A percentile compares a stretch with the other conserved stretches of the same genome.
Evolutionary conservation across 371 early-diverging fungal species (phyloP).

Genomic region (Rhizopus arrhizus): DNA sequence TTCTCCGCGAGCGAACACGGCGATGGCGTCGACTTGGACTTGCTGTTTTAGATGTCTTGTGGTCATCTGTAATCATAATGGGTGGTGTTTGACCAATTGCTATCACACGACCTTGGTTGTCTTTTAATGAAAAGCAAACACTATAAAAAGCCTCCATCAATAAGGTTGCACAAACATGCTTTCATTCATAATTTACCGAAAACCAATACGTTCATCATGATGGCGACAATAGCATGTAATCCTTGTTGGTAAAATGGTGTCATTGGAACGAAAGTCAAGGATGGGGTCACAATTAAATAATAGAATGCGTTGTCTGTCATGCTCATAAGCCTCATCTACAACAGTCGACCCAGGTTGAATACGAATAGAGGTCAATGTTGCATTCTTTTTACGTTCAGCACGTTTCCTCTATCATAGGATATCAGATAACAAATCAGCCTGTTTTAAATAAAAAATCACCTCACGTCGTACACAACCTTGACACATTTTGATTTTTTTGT

Average conservation of each 20-base stretch:
- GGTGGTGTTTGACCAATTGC: constrained; percentile 85
- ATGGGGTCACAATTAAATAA: constrained; percentile 84
- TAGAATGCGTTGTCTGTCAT: constrained; percentile 58
- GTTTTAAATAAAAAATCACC: constrained; percentile 29
- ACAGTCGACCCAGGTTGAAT: neutral
- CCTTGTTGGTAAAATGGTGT: constrained; percentile 82
- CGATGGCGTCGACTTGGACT: neutral
- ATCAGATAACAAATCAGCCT: neutral
- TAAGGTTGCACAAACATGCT: constrained; percentile 2
- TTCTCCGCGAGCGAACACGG: constrained; percentile 1
- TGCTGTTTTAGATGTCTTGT: constrained; percentile 70
- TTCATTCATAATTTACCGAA: constrained; percentile 47
- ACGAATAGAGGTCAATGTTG: constrained; percentile 9
- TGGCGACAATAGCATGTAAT: constrained; percentile 96
- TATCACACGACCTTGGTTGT: constrained; percentile 61
- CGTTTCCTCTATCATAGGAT: constrained; percentile 40
- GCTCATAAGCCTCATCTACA: constrained; percentile 31
- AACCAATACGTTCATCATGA: constrained; percentile 88
- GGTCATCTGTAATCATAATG: constrained; percentile 94
- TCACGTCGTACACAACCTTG: constrained; percentile 85
- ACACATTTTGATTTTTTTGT: constrained; percentile 75
- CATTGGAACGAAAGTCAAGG: constrained; percentile 82
- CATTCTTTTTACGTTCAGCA: constrained; percentile 44
- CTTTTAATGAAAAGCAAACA: constrained; percentile 71
- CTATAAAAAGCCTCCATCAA: constrained; percentile 22